Conservation (phyloP, 495 filamentous ascomycete species). For the Elasticomyces elasticus region DNA sequence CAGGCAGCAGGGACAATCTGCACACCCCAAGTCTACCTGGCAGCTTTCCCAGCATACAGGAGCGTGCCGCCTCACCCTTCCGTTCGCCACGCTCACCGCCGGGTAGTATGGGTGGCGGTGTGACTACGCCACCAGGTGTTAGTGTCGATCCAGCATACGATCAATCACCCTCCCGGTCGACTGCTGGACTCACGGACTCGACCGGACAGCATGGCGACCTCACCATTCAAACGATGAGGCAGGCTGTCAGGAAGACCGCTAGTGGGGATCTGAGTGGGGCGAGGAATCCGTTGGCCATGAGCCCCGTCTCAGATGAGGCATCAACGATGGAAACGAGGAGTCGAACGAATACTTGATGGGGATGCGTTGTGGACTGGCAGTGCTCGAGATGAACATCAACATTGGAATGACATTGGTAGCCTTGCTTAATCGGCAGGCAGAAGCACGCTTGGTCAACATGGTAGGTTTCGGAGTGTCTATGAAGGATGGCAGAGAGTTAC, state of each 20-base stretch:
- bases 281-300: slow-evolving; percentile 1
- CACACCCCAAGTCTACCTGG: slow-evolving; percentile 48
- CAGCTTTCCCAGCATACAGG: slow-evolving; percentile 38
- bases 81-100: slow-evolving; percentile 10
- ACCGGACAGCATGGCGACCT: slow-evolving; percentile 51
- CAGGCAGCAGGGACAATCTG: slow-evolving; percentile 50
- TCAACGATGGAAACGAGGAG: slow-evolving; percentile 4
- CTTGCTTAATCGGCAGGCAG: slow-evolving; percentile 5
- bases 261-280: slow-evolving; percentile 56
- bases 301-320: slow-evolving; percentile 1
- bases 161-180: slow-evolving; percentile 24
- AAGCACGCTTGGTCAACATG: neutral
- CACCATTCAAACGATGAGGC: slow-evolving; percentile 81
- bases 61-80: slow-evolving; percentile 53
- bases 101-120: slow-evolving; percentile 1
- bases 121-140: slow-evolving; percentile 6
- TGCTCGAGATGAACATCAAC: no score
- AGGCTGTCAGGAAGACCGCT: slow-evolving; percentile 70
- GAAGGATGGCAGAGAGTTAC: no score
- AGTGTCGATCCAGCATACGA: neutral
- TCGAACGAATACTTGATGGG: slow-evolving; percentile 16
- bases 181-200: slow-evolving; percentile 30
- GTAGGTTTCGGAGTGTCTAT: no score
- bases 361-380: no score
- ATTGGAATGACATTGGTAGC: neutral